These are phyloP conservation scores for Ordospora colligata DNA, from an alignment of 371 early-diverging fungal species.

Conservation along the genomic window DNA sequence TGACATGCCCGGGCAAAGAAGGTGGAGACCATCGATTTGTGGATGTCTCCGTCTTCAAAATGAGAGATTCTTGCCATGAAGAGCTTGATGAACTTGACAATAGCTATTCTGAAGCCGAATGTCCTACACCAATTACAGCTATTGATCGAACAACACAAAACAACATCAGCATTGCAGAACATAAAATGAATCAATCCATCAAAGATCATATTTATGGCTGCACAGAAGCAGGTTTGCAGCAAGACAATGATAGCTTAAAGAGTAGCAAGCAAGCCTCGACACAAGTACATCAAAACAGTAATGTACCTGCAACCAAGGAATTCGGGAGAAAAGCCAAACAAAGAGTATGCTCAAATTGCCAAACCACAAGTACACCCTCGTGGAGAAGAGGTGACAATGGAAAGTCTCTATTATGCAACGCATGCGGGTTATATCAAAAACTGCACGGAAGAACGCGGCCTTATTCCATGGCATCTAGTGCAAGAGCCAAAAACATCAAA, in stretches of 20 bases:
- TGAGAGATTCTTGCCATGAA: background rate
- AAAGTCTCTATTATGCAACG: conserved; percentile 71
- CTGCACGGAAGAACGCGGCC: conserved; percentile 64
- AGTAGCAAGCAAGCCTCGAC: too few relatives aligned
- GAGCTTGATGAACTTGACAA: background rate
- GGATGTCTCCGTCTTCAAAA: too few relatives aligned
- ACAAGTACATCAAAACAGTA: too few relatives aligned
- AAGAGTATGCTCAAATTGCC: conserved; percentile 68
- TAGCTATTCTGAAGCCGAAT: background rate
- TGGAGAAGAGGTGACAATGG: conserved; percentile 74
- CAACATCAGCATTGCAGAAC: background rate
- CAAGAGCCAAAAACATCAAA: conserved; percentile 61
- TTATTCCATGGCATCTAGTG: conserved; percentile 55
- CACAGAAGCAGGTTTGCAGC: background rate
- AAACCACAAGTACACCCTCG: conserved; percentile 71
- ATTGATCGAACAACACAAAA: background rate
- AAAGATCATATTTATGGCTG: background rate
- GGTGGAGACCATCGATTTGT: too few relatives aligned
- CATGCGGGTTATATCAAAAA: conserved; percentile 74
- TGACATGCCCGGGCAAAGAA: conserved; percentile 15
- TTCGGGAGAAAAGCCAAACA: conserved; percentile 57
- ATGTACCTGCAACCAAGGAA: background rate
- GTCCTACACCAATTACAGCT: background rate
- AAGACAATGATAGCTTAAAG: too few relatives aligned
- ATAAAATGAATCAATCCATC: background rate